Evolutionary conservation across 768 basidiomycete species (phyloP).

Genomic region (Pisolithus tinctorius): DNA sequence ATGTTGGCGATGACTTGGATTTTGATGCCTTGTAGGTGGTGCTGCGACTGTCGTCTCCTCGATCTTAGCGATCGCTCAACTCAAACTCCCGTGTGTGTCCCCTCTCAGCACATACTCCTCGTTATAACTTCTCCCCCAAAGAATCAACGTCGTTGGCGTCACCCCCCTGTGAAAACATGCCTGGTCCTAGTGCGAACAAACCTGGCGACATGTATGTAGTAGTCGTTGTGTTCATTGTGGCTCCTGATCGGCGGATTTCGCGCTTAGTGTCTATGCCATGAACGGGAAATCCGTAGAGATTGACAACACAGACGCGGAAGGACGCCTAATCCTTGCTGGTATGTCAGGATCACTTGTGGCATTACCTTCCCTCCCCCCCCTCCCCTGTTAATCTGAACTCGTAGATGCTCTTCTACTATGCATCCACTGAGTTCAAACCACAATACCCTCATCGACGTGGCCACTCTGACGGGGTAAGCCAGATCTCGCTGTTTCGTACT

Average conservation of each 20-base stretch:
- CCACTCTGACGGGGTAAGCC: constrained; percentile 73
- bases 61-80: constrained; percentile 72
- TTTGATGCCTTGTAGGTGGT: constrained; percentile 40
- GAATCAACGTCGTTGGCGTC: constrained; percentile 67
- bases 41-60: constrained; percentile 74
- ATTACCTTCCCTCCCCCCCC: too few species aligned
- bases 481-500: not conserved
- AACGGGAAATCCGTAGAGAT: constrained; percentile 84
- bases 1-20: not conserved
- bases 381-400: not conserved
- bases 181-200: constrained; percentile 58
- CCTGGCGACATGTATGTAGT: constrained; percentile 73
- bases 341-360: constrained; percentile 7
- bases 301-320: constrained; percentile 84
- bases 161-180: constrained; percentile 84
- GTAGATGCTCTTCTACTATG: constrained; percentile 81
- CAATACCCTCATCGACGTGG: constrained; percentile 82
- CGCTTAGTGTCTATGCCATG: constrained; percentile 68
- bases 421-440: constrained; percentile 68
- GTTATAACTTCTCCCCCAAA: constrained; percentile 17
- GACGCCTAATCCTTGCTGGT: constrained; percentile 69
- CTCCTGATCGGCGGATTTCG: not conserved
- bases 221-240: not conserved
- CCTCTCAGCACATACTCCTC: not conserved
- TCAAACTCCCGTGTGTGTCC: constrained; percentile 63